These are phyloP conservation scores for Protomyces inouyei DNA, from an alignment of 1,139 yeast species.

Conservation along the genomic window DNA sequence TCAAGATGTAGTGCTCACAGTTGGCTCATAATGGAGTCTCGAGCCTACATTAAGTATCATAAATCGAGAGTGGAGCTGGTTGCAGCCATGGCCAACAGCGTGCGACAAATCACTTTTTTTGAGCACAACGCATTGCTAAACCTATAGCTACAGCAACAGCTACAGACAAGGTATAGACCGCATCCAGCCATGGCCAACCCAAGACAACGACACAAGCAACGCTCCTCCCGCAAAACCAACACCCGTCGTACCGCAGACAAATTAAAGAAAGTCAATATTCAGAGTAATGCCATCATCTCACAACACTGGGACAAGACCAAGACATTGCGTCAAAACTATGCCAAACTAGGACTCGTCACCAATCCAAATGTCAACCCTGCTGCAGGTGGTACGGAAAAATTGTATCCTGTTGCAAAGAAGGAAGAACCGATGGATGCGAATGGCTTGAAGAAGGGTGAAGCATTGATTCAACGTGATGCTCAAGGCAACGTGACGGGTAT, in stretches of 20 bases:
- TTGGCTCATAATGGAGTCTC: too few species aligned
- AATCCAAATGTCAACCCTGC: constrained; percentile 3
- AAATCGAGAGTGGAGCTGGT: too few species aligned
- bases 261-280: constrained; percentile 26
- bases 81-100: too few species aligned
- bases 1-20: too few species aligned
- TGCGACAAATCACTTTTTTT: too few species aligned
- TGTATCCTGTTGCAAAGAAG: constrained; percentile 23
- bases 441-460: constrained; percentile 58
- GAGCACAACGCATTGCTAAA: too few species aligned
- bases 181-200: constrained; percentile 23
- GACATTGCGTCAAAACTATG: constrained; percentile 70
- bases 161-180: background rate
- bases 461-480: constrained; percentile 69
- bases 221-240: constrained; percentile 19
- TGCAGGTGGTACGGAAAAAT: constrained; percentile 11
- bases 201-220: constrained; percentile 25
- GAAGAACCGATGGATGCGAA: constrained; percentile 5
- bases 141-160: too few species aligned
- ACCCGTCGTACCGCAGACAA: constrained; percentile 21
- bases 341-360: constrained; percentile 15
- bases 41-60: too few species aligned
- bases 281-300: constrained; percentile 68
- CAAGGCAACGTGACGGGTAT: constrained; percentile 66
- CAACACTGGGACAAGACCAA: constrained; percentile 82